These are phyloP conservation scores for Leccinum huronense DNA, from an alignment of 1,284 basidiomycete genomes.

Conservation along the genomic window DNA sequence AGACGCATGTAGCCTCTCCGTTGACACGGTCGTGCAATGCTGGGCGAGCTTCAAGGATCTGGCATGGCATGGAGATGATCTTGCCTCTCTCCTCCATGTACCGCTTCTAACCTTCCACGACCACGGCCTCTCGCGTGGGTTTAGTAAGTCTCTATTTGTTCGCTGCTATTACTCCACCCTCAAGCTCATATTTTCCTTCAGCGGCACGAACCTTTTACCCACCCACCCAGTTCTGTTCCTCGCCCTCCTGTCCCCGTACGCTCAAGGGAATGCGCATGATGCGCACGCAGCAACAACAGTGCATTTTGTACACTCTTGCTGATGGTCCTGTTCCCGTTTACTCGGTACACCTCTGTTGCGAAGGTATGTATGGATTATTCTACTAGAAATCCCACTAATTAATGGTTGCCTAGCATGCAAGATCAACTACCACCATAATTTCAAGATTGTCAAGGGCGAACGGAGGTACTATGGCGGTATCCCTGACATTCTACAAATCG, in stretches of 20 bases:
- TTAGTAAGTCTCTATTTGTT: not conserved
- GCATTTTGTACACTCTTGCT: too few species aligned
- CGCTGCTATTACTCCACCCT: too few species aligned
- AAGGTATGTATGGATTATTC: too few species aligned
- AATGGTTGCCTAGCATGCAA: constrained; percentile 1
- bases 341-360: too few species aligned
- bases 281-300: too few species aligned
- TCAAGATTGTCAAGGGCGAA: constrained; percentile 11
- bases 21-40: accelerated
- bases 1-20: not conserved
- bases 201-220: too few species aligned
- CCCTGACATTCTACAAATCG: constrained; percentile 2
- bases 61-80: not conserved
- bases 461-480: constrained; percentile 13
- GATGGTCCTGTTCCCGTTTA: too few species aligned
- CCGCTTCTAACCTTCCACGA: not conserved
- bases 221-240: too few species aligned
- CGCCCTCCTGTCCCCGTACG: too few species aligned
- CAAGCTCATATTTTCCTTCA: too few species aligned
- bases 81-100: not conserved
- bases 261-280: too few species aligned
- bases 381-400: too few species aligned
- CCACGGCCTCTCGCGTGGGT: not conserved
- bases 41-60: constrained; percentile 4
- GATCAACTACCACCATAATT: constrained; percentile 15